Base-by-base conservation (phyloP, 225 moss, liverwort and hornwort species). In the Pseudisothecium myosuroides region DNA sequence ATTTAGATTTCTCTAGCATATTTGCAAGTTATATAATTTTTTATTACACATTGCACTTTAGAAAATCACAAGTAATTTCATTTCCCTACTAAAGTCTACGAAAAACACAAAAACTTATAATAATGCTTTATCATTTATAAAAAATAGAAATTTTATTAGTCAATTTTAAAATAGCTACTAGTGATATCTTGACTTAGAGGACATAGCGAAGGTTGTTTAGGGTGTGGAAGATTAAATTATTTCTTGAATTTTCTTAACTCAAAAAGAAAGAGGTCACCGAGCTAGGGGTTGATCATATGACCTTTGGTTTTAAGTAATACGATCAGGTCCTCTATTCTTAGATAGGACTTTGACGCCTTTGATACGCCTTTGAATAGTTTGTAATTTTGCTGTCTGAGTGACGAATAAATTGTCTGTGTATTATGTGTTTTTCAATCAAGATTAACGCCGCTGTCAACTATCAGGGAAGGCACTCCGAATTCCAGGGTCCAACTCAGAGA, bases 391-490 rank as follows among this genome's bases (percentile, higher is more conserved):
- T 72, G 64, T 54, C 36, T 62, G 52, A 85, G 27, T 75, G 63
- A 32, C n/a, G 65, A 74, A 58, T 49, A 50, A 50, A 77, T 56
- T 83, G 27, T 68, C 49, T 61, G 34, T 63, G 21, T 47, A 32
- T 76, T 9, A 64, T 58, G 41, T 73, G 79, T 45, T 83, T 72
- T 45, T 85, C 50, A 41, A 55, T 81, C 29, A 31, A 75, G 28
- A 39, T n/a, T 23, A 76, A 45, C 76, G 52, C 52, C 32, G 29
- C 16, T 52, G 27, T 88, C 68, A 76, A 76, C 83, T 58, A 61
- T 75, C 91, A 93, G 93, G 91, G 80, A 90, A 71, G 34, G 29
- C 50, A 31, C 74, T 86, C 83, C 90, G 90, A 83, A 88, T 45
- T 41, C 47, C 83, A 41, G 65, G 90, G 65, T 81, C 88, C 86